Evolutionary conservation across 345 rosid species (phyloP).

Genomic region (Ailanthus altissimus): DNA sequence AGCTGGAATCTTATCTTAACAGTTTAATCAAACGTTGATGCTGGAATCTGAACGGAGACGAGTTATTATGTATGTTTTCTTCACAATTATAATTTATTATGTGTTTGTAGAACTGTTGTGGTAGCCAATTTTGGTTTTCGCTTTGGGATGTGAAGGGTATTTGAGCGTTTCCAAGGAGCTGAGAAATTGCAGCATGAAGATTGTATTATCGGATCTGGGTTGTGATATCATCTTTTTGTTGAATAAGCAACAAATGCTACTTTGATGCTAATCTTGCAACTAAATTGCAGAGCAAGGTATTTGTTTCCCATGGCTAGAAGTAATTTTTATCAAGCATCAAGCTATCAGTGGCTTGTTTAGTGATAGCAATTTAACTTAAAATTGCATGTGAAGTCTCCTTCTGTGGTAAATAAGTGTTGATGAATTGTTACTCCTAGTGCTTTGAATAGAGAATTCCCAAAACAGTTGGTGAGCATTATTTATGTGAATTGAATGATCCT

Average conservation of each 20-base stretch:
- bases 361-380: background rate
- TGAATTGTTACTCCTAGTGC: background rate
- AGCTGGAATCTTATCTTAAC: background rate
- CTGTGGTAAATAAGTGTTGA: background rate
- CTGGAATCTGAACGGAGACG: background rate
- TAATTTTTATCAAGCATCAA: background rate
- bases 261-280: background rate
- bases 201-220: background rate
- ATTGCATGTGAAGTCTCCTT: background rate
- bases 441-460: background rate
- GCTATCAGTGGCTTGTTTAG: background rate
- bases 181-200: background rate
- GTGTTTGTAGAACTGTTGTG: background rate
- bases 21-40: background rate
- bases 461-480: background rate
- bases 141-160: background rate
- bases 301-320: background rate
- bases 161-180: background rate
- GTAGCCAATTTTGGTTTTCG: constrained; percentile 2
- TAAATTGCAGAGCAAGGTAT: background rate
- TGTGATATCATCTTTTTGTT: background rate
- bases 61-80: background rate
- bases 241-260: background rate
- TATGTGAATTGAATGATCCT: background rate
- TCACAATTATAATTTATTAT: too few relatives aligned